phyloP scores from a whole-genome alignment of 75 land plant species.

The Adiantum capillusveneris region DNA sequence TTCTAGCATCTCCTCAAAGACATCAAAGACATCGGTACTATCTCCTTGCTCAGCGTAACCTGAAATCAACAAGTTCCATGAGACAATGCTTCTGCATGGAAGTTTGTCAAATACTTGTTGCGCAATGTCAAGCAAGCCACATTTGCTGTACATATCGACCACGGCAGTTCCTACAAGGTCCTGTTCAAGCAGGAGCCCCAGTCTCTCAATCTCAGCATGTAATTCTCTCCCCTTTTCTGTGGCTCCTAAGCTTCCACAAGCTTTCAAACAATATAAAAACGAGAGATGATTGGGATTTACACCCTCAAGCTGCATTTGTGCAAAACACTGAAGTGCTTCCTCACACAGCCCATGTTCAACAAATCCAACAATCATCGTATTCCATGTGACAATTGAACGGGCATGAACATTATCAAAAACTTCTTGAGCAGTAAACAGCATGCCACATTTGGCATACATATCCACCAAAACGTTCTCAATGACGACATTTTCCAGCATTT shows the following conservation, averaged over 20 bases:
- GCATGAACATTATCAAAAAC: constrained; percentile 45
- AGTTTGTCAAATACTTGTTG: constrained; percentile 24
- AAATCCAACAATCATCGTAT: constrained; percentile 45
- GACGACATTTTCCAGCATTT: constrained; percentile 36
- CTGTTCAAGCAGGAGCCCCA: constrained; percentile 23
- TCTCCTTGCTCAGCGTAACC: constrained; percentile 49
- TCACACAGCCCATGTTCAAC: constrained; percentile 37
- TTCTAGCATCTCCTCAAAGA: constrained; percentile 40
- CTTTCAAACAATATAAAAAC: constrained; percentile 16
- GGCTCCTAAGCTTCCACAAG: constrained; percentile 46
- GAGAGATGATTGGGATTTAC: not conserved
- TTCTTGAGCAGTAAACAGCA: constrained; percentile 18
- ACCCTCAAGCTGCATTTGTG: constrained; percentile 24
- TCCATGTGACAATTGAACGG: constrained; percentile 52
- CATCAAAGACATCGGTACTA: constrained; percentile 25
- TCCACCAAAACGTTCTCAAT: constrained; percentile 51
- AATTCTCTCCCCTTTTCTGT: constrained; percentile 38
- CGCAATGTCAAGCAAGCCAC: constrained; percentile 44
- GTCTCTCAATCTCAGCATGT: constrained; percentile 39
- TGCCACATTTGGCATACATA: constrained; percentile 64
- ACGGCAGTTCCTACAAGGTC: constrained; percentile 37
- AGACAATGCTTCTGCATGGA: constrained; percentile 27
- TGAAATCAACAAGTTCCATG: constrained; percentile 61
- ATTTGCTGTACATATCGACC: constrained; percentile 55
- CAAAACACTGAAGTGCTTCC: constrained; percentile 29